These are phyloP conservation scores for Mycena metata DNA, from an alignment of 768 basidiomycete species.

Conservation along the genomic window DNA sequence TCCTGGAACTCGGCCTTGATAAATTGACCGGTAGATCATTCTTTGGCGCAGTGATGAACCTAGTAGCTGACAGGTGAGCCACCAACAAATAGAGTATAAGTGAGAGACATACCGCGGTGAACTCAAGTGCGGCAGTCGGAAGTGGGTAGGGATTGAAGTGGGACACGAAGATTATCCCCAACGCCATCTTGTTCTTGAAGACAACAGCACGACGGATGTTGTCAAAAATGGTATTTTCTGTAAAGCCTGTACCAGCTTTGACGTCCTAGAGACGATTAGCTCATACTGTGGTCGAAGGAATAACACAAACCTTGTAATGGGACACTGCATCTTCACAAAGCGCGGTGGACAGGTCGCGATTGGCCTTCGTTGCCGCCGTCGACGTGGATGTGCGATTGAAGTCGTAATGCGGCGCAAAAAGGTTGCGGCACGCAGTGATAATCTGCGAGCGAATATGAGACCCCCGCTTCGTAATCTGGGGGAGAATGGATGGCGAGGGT, in stretches of 20 bases:
- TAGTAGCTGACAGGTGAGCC: neutral
- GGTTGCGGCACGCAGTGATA: no score
- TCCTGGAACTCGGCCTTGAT: neutral
- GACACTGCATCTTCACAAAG: neutral
- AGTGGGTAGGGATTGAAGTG: conserved; percentile 5
- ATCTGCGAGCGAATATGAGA: no score
- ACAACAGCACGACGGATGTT: neutral
- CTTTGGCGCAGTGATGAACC: neutral
- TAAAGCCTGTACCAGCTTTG: neutral
- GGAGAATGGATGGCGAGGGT: no score
- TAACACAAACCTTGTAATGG: conserved; percentile 9
- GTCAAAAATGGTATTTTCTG: neutral
- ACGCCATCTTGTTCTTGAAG: neutral
- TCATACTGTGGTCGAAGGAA: no score
- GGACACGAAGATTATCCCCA: neutral
- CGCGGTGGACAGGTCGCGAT: neutral
- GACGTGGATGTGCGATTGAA: neutral
- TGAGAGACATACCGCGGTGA: neutral
- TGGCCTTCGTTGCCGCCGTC: neutral
- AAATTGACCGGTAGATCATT: conserved; percentile 6
- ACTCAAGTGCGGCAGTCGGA: neutral
- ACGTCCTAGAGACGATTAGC: neutral
- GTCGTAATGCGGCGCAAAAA: neutral
- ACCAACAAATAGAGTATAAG: no score
- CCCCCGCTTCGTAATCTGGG: no score